Base-by-base conservation (phyloP, 1,139 yeast genomes). In the Suhomyces chickasaworum region DNA sequence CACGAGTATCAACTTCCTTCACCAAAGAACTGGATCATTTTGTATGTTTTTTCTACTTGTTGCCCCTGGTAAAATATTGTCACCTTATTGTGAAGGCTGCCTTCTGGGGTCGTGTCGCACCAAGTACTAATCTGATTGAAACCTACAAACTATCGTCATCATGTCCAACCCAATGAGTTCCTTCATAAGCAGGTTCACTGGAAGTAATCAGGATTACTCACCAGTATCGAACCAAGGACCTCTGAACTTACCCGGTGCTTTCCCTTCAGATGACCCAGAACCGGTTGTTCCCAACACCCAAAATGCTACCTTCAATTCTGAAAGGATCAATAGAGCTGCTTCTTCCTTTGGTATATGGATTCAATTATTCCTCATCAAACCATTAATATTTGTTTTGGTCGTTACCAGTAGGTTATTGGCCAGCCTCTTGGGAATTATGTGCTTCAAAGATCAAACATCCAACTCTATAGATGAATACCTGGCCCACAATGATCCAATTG, bases 401-500 rank as follows among this genome's bases (percentile, higher is more conserved):
- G 42, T 69, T 2, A 20, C 58, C 5, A 61, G 66, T 32, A 55
- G 66, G 21, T 34, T 68, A 1, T 31, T 68, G 30, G 62, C 69
- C 21, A 60, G 58, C 35, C 21, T 68, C 3, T 32, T 66, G 33
- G 61, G 60, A 44, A 44, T 66, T 7, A 52, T 70, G 13, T 70
- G 66, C 49, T 67, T 67, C 51, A 55, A 60, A 43, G 69, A 66
- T 31, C 47, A 42, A 18, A 18, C 46, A 9, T n/a, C 45, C 20
- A 35, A 39, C 22, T 20, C 17, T 3, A 25, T 37, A 8, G 46
- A 46, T 10, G 49, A 46, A 12, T 35, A 17, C 23, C 37, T 22
- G 21, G 20, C 30, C 3, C 46, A 36, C 30, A 49, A 43, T n/a
- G 72, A 69, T 48, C 74, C 77, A 1, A 66, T 69, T 6, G 67